A percentile compares a stretch with the other conserved stretches of the same genome.
These are phyloP conservation scores for Didymella pomorum DNA, from an alignment of 2,329 filamentous ascomycete species.

Conservation along the genomic window DNA sequence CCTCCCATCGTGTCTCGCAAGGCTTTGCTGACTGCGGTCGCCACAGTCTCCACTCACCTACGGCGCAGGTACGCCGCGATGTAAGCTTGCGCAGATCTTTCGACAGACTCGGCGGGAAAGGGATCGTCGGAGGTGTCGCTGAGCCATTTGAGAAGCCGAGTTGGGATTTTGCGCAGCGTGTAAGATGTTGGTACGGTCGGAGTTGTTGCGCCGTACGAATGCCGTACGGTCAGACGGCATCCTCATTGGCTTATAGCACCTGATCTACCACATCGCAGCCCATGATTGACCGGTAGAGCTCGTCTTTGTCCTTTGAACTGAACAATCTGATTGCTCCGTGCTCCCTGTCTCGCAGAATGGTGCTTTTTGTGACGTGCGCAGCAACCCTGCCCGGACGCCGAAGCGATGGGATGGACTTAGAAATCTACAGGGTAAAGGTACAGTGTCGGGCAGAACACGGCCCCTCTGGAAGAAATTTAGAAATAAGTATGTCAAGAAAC, in stretches of 20 bases:
- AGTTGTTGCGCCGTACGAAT: too few species aligned
- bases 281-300: not conserved
- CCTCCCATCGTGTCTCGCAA: not conserved
- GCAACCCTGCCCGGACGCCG: not conserved
- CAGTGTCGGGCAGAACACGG: not conserved
- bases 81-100: not conserved
- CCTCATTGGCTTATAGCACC: not conserved
- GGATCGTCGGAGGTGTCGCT: not conserved
- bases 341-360: not conserved
- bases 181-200: not conserved
- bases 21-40: not conserved
- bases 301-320: not conserved
- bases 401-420: not conserved
- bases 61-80: not conserved
- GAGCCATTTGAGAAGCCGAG: not conserved
- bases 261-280: not conserved
- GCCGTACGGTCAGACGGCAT: not conserved
- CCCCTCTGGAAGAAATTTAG: not conserved
- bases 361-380: not conserved
- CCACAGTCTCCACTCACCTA: not conserved
- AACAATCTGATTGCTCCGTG: not conserved
- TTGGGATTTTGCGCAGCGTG: not conserved
- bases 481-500: not conserved
- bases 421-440: slow-evolving; percentile 9
- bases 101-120: not conserved